phyloP scores from a whole-genome alignment of 805 yeast genomes.

The Hanseniaspora thailandica region DNA sequence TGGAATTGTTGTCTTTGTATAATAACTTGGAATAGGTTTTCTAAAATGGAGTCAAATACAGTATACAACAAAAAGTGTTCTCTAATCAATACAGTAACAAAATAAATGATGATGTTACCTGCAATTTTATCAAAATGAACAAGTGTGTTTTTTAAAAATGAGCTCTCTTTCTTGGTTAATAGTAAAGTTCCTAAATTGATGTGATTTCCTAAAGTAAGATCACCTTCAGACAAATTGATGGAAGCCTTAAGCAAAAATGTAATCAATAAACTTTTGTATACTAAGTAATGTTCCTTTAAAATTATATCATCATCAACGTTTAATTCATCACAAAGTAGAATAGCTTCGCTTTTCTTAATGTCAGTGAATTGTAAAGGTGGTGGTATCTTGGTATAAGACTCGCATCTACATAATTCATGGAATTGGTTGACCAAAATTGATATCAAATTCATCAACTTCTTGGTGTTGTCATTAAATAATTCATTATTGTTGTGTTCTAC shows the following conservation, averaged over 20 bases:
- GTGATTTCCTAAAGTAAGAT: conserved; percentile 7
- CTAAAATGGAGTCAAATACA: conserved; percentile 46
- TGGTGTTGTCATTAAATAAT: conserved; percentile 1
- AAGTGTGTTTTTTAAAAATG: not conserved
- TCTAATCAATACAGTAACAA: conserved; percentile 32
- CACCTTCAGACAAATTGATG: conserved; percentile 10
- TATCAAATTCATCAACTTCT: conserved; percentile 4
- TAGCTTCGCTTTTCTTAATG: not conserved
- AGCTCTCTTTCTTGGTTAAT: conserved; percentile 5
- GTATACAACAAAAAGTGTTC: conserved; percentile 40
- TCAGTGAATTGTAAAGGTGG: not conserved
- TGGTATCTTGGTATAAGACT: conserved; percentile 1
- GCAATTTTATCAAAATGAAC: conserved; percentile 6
- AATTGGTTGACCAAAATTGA: conserved; percentile 8
- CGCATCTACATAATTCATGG: conserved; percentile 11
- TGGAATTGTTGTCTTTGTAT: conserved; percentile 48
- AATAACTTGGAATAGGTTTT: conserved; percentile 5
- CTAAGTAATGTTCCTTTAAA: conserved; percentile 3
- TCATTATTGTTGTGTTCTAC: not conserved
- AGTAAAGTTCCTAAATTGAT: conserved; percentile 7
- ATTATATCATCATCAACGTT: conserved; percentile 9
- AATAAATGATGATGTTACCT: conserved; percentile 7
- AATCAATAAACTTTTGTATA: conserved; percentile 2
- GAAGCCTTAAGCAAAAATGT: conserved; percentile 3
- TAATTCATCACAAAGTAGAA: conserved; percentile 5